These are phyloP conservation scores for Fusarium palustre DNA, from an alignment of 2,329 filamentous ascomycete species.

Conservation along the genomic window DNA sequence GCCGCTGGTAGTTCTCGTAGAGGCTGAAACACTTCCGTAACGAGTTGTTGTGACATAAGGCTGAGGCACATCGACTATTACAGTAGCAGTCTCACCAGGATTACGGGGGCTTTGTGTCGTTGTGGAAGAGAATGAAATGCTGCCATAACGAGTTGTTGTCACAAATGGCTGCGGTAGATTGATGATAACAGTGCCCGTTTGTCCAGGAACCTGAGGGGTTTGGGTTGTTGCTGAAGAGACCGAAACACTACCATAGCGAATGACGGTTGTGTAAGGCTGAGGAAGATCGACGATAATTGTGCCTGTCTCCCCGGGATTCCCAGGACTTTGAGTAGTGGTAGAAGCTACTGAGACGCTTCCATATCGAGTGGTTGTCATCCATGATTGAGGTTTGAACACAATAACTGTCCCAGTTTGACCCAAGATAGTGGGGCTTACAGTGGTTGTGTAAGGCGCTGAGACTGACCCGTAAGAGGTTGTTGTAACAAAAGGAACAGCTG, in stretches of 20 bases:
- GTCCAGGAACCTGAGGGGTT: not conserved
- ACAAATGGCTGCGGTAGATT: not conserved
- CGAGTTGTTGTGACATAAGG: not conserved
- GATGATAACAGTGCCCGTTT: not conserved
- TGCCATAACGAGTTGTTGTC: not conserved
- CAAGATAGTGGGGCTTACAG: not conserved
- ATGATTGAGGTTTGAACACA: not conserved
- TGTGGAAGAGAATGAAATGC: not conserved
- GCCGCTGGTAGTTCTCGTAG: not conserved
- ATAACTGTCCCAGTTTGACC: not conserved
- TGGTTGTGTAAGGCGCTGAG: not conserved
- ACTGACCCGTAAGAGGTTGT: not conserved
- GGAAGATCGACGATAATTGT: not conserved
- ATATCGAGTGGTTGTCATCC: constrained; percentile 4
- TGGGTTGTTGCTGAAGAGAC: not conserved
- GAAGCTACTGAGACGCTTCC: not conserved
- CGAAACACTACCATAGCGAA: not conserved
- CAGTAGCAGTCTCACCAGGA: not conserved
- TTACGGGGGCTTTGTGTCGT: not conserved
- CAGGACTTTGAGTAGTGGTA: not conserved
- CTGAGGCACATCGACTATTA: not conserved
- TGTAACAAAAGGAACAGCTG: not conserved
- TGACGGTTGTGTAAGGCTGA: not conserved
- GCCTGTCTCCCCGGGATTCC: not conserved
- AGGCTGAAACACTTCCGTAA: not conserved